Conservation (phyloP, 345 rosid genomes). For the Cardamine chenopodiifolia region DNA sequence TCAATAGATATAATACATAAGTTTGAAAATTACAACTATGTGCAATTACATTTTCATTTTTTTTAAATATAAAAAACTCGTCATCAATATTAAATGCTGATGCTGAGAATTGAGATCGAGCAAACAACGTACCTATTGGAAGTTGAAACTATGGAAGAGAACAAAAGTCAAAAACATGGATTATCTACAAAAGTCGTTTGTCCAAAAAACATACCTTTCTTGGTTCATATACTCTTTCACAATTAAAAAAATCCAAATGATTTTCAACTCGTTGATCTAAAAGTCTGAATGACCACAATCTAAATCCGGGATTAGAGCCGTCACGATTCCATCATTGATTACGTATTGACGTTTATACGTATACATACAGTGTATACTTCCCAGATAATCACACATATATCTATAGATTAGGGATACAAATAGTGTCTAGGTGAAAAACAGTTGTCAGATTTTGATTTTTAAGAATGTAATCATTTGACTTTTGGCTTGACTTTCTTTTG, state of each 20-base stretch:
- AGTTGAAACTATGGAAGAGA: not conserved
- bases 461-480: conserved; percentile 28
- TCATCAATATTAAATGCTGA: no score
- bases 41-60: no score
- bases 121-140: not conserved
- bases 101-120: not conserved
- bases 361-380: not conserved
- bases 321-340: conserved; percentile 20
- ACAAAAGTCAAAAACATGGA: not conserved
- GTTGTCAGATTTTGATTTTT: conserved; percentile 21
- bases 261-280: conserved; percentile 2
- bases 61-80: no score
- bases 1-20: no score
- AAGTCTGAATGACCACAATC: not conserved
- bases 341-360: conserved; percentile 17
- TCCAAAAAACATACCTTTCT: not conserved
- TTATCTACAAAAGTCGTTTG: not conserved
- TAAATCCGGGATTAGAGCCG: conserved; percentile 14
- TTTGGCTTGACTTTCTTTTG: conserved; percentile 9
- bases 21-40: no score
- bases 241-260: not conserved
- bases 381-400: not conserved
- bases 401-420: not conserved
- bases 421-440: not conserved
- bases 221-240: not conserved